phyloP scores from a whole-genome alignment of 2,329 filamentous ascomycete species.

The Claviceps spartinae region DNA sequence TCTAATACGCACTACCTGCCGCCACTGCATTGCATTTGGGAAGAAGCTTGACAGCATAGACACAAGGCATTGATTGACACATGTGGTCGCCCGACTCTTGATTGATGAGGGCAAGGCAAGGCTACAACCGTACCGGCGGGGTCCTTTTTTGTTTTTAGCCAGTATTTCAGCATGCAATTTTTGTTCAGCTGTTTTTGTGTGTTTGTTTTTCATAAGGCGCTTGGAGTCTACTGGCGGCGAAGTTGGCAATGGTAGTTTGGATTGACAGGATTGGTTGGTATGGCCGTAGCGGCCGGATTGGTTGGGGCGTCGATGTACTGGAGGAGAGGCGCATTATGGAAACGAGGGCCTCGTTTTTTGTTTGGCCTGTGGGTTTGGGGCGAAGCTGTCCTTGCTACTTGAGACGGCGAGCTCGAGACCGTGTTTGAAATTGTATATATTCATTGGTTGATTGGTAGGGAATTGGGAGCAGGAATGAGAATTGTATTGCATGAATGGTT shows the following conservation, averaged over 20 bases:
- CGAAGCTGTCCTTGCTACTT: constrained; percentile 5
- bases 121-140: constrained; percentile 5
- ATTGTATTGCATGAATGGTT: constrained; percentile 15
- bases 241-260: constrained; percentile 19
- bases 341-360: constrained; percentile 1
- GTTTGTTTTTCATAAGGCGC: constrained; percentile 21
- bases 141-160: constrained; percentile 20
- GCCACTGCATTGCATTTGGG: neutral
- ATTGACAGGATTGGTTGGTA: constrained; percentile 24
- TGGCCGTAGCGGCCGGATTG: constrained; percentile 12
- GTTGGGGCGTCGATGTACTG: constrained; percentile 2
- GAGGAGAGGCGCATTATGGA: constrained; percentile 3
- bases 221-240: constrained; percentile 26
- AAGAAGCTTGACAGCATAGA: neutral
- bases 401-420: constrained; percentile 6
- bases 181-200: constrained; percentile 16
- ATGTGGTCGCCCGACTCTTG: neutral
- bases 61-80: neutral
- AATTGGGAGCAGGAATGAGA: constrained; percentile 17
- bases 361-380: neutral
- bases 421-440: constrained; percentile 28
- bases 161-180: constrained; percentile 21
- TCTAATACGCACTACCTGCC: constrained; percentile 16
- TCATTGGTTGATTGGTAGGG: constrained; percentile 23
- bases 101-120: neutral